These are phyloP conservation scores for Pholiota adiposa DNA, from an alignment of 1,284 basidiomycete species.

Conservation along the genomic window DNA sequence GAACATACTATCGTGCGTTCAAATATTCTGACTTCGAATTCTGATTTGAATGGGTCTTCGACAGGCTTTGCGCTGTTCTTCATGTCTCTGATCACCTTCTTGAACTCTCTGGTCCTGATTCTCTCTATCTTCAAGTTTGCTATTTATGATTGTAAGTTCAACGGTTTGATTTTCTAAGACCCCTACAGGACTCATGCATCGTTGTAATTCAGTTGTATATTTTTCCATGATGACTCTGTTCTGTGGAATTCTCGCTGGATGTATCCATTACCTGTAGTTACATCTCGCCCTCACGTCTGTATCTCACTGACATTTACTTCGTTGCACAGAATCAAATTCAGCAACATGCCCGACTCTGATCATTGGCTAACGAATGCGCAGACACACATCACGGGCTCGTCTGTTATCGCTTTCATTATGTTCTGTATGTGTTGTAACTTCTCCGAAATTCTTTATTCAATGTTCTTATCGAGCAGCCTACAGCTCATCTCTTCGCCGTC, in stretches of 20 bases:
- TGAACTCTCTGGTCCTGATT: conserved; percentile 6
- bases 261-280: conserved; percentile 8
- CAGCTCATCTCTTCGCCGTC: conserved; percentile 5
- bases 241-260: conserved; percentile 3
- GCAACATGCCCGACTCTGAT: conserved; percentile 10
- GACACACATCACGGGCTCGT: conserved; percentile 12
- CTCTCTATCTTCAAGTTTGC: conserved; percentile 9
- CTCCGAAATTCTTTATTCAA: neutral
- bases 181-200: too few relatives aligned
- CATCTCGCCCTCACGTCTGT: neutral
- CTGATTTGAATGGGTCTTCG: neutral
- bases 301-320: neutral
- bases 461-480: neutral
- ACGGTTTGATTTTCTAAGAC: too few relatives aligned
- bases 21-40: neutral
- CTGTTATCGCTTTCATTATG: conserved; percentile 11
- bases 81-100: conserved; percentile 1
- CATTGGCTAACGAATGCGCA: conserved; percentile 15
- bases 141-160: conserved; percentile 6
- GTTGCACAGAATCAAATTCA: conserved; percentile 7
- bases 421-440: conserved; percentile 2
- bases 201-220: neutral
- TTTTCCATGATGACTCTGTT: conserved; percentile 8
- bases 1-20: conserved; percentile 13
- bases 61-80: conserved; percentile 9